Evolutionary conservation across 495 filamentous ascomycete genomes (phyloP), one percentile per base, ranked within the genome.

Genomic region (Talaromyces borbonicus): DNA sequence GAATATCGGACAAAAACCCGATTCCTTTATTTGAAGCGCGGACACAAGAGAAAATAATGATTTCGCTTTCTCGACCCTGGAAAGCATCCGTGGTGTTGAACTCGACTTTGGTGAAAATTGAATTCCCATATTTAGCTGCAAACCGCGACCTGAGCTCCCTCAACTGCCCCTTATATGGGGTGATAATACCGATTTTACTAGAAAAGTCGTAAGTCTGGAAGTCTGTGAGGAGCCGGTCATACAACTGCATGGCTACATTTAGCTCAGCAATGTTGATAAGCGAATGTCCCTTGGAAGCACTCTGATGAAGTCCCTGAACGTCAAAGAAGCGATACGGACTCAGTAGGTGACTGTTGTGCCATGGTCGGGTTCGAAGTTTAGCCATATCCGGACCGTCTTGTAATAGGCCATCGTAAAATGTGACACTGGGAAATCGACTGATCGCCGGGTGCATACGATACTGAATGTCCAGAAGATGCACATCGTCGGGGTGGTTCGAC

Each of bases 401-500:
- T 16, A 98, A 79, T 44, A 79, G 77, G 16, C 83, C 79, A 55
- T 95, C 86, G 63, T 98, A 98, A 66, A 98, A 98, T 29, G 89
- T 81, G 48, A 74, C 65, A 60, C 88, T 94, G 1, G 92, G 92
- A 63, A 95, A 98, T 26, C 56, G 55, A 60, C 86, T 93, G 60
- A 98, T 98, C 49, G 87, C 84, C 0, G 92, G 92, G 67, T 98
- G 92, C 92, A 98, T 98, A 67, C 92, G 92, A 58, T 98, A 98
- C 57, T 98, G 92, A 26, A 81, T 88, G 62, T 96, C 90, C 16
- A 98, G 78, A 27, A 98, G 73, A 63, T 97, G 90, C n/a, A 98
- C 83, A 52, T 93, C 83, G 31, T 81, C 69, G 1, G 87, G 83
- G 52, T 90, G 82, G 50, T 96, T 96, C 50, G 77, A 74, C 58